A percentile compares a stretch with the other conserved stretches of the same genome.
Evolutionary conservation across 768 basidiomycete species (phyloP).

Genomic region (Kwoniella pini): DNA sequence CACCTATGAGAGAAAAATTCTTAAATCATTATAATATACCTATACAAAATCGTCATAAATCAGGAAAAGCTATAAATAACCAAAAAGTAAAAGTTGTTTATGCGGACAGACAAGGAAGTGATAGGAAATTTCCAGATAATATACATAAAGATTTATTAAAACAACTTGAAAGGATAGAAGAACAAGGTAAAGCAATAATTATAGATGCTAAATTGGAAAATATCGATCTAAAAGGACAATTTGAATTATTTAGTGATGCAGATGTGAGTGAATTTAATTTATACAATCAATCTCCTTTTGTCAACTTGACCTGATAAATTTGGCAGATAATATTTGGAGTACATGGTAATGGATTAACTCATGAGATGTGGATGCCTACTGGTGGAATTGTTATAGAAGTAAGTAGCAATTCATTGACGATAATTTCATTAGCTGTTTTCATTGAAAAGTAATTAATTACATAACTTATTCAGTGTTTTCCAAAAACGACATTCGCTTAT

Average conservation of each 20-base stretch:
- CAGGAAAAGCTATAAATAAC: not conserved
- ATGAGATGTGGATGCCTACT: constrained; percentile 8
- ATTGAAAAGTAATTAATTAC: not conserved
- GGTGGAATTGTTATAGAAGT: constrained; percentile 10
- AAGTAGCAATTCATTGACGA: not conserved
- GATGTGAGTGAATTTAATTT: constrained; percentile 4
- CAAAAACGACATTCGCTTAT: not conserved
- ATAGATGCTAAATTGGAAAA: constrained; percentile 5
- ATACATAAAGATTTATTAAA: constrained; percentile 2
- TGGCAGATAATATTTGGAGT: constrained; percentile 6
- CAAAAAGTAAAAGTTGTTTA: constrained; percentile 6
- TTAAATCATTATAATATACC: not conserved
- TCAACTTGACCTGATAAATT: not conserved
- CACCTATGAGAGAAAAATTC: not conserved
- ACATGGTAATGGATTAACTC: constrained; percentile 12
- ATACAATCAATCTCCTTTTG: not conserved
- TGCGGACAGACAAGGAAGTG: constrained; percentile 5
- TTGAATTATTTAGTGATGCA: constrained; percentile 3
- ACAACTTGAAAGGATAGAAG: not conserved
- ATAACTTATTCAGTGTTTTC: not conserved
- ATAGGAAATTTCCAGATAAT: not conserved
- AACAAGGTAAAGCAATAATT: not conserved
- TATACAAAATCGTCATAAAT: not conserved
- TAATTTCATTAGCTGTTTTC: not conserved
- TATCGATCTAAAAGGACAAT: not conserved